Base-by-base conservation (phyloP, 441 rosid species). In the Aleurites moluccanus region DNA sequence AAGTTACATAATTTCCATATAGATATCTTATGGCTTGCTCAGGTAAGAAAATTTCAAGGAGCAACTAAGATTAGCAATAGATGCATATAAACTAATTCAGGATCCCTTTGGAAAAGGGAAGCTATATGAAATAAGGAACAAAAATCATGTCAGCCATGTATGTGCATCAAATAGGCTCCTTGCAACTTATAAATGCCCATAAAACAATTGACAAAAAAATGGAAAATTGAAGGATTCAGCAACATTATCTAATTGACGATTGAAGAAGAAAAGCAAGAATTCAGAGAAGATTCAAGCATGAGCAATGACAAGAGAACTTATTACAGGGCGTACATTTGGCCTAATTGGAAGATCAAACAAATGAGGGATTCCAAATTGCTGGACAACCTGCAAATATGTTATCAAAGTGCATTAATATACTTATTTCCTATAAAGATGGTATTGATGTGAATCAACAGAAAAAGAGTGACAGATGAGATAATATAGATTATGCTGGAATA, bases 311-410 rank as follows among this genome's bases (percentile, higher is more conserved):
- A 53, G 21, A 72, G 62, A 61, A 63, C 67, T 72, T 55, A 75
- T 79, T 28, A 71, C 28, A 59, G 67, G 73, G 74, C 89, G n/a
- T 85, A 91, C 98, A 53, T 89, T 89, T 82, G 99, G 93, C 73
- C 93, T 84, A 73, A 95, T 95, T 73, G 98, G 98, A 83, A 92
- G 99, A 80, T 95, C 98, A 79, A 95, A 95, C 50, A 95, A 90
- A 85, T 92, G 91, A 86, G 99, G 98, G 74, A 95, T 95, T 68
- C 99, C 98, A 67, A 95, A 95, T 84, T 95, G 97, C 88, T 91
- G 76, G 74, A 95, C 96, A 70, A 95, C 98, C 99, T 95, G 86
- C 78, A 83, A 83, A 69, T 3, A 64, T 21, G 63, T 38, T 56
- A 73, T 59, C 47, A 23, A 75, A 45, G 66, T 42, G 53, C 70